phyloP scores from a whole-genome alignment of 257 asterid genomes.

The Fraxinus americana region DNA sequence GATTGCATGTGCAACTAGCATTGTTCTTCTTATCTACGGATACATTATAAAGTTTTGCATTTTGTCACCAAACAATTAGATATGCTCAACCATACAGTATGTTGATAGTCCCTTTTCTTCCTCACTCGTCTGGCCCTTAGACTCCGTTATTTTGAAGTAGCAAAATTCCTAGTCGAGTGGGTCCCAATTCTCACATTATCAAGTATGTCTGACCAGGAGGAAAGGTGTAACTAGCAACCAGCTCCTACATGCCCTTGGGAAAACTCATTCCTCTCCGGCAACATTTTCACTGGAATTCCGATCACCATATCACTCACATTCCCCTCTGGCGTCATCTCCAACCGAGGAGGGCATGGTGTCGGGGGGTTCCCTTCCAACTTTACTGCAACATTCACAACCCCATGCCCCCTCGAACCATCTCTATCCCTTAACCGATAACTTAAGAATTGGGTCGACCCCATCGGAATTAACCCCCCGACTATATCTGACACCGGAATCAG shows the following conservation, averaged over 20 bases:
- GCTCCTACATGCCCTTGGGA: neutral
- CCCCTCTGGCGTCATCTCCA: constrained; percentile 4
- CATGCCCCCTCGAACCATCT: constrained; percentile 56
- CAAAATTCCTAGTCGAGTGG: too few species aligned
- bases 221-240: neutral
- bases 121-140: neutral
- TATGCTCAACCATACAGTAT: neutral
- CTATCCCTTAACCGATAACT: constrained; percentile 42
- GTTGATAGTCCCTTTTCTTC: neutral
- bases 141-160: neutral
- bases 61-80: neutral
- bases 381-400: constrained; percentile 49
- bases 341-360: constrained; percentile 3
- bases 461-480: constrained; percentile 24
- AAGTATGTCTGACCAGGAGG: neutral
- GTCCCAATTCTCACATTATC: neutral
- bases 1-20: neutral
- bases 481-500: constrained; percentile 45
- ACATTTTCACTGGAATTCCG: constrained; percentile 32
- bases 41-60: neutral
- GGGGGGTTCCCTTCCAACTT: constrained; percentile 28
- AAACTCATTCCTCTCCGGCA: neutral
- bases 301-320: constrained; percentile 20
- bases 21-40: neutral
- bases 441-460: constrained; percentile 37